A percentile compares a stretch with the other conserved stretches of the same genome.
Conservation (phyloP, 371 early-diverging fungal species). For the Mortierella sp. region DNA sequence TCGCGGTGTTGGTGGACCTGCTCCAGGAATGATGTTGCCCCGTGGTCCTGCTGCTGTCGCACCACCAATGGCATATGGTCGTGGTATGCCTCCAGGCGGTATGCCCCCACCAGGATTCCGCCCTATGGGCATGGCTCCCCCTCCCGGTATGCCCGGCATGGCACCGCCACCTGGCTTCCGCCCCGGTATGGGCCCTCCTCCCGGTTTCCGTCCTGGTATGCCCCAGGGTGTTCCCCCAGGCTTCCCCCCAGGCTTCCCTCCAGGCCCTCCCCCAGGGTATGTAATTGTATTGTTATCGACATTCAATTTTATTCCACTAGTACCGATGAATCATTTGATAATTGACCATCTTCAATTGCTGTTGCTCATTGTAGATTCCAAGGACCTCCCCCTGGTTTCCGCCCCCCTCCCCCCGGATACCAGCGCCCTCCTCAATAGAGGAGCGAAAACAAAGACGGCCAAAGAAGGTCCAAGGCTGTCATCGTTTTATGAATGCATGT, state of each 20-base stretch:
- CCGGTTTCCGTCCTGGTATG: conserved; percentile 47
- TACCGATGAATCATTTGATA: not conserved
- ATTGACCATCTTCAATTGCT: not conserved
- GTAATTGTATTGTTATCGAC: conserved; percentile 10
- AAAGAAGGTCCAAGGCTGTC: not conserved
- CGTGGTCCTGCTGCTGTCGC: conserved; percentile 64
- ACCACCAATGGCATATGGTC: conserved; percentile 84
- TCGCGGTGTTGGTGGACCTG: conserved; percentile 94
- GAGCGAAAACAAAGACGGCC: not conserved
- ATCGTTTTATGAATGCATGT: conserved; percentile 7
- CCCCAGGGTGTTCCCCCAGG: conserved; percentile 19
- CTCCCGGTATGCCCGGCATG: conserved; percentile 62
- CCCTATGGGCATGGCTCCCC: conserved; percentile 16
- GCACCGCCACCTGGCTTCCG: conserved; percentile 74
- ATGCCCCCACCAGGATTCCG: conserved; percentile 47
- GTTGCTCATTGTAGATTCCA: conserved; percentile 45
- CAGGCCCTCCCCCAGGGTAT: conserved; percentile 59
- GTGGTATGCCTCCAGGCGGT: conserved; percentile 69
- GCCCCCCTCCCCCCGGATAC: conserved; percentile 62
- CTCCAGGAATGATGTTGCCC: conserved; percentile 86
- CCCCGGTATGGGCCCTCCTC: conserved; percentile 66
- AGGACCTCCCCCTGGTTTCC: conserved; percentile 64
- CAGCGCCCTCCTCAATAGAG: conserved; percentile 47
- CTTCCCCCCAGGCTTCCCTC: conserved; percentile 61
- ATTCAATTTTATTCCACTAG: conserved; percentile 13